Evolutionary conservation across 169 alveolate genomes (phyloP).

Genomic region (Cryptosporidium viatorum): DNA sequence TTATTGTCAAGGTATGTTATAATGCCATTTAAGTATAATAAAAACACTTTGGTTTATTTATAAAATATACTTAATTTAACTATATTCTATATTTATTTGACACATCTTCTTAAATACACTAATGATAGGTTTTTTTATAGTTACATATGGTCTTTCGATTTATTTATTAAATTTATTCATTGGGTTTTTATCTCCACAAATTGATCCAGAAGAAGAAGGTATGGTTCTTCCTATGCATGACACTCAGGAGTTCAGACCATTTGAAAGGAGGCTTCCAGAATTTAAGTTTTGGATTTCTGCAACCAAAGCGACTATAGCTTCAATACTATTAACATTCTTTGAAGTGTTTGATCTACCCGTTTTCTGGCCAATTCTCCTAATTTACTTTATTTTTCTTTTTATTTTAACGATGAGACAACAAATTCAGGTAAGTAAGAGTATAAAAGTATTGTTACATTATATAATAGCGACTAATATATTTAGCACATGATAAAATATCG

Average conservation of each 20-base stretch:
- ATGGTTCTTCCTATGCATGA: constrained; percentile 85
- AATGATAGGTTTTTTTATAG: constrained; percentile 84
- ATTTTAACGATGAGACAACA: constrained; percentile 90
- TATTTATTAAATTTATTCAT: constrained; percentile 84
- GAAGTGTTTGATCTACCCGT: constrained; percentile 89
- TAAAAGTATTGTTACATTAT: neutral
- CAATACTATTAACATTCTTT: constrained; percentile 79
- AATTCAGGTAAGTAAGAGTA: constrained; percentile 76
- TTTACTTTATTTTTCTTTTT: constrained; percentile 88
- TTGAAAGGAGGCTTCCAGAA: constrained; percentile 89
- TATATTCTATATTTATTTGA: neutral
- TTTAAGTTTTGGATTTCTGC: constrained; percentile 89
- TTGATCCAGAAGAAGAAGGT: constrained; percentile 87
- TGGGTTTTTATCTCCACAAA: constrained; percentile 89
- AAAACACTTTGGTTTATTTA: neutral
- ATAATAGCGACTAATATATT: neutral
- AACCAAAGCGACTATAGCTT: constrained; percentile 81
- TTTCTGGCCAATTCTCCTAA: constrained; percentile 91
- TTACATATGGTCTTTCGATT: constrained; percentile 86
- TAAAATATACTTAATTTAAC: neutral
- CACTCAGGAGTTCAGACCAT: constrained; percentile 88
- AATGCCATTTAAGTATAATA: neutral
- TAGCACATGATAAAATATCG: constrained; percentile 82
- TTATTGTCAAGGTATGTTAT: constrained; percentile 72
- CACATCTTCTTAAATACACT: neutral